A percentile compares a stretch with the other conserved stretches of the same genome.
Evolutionary conservation across 192 early-diverging fungal species (phyloP).

Genomic region (Glomus cerebriforme): DNA sequence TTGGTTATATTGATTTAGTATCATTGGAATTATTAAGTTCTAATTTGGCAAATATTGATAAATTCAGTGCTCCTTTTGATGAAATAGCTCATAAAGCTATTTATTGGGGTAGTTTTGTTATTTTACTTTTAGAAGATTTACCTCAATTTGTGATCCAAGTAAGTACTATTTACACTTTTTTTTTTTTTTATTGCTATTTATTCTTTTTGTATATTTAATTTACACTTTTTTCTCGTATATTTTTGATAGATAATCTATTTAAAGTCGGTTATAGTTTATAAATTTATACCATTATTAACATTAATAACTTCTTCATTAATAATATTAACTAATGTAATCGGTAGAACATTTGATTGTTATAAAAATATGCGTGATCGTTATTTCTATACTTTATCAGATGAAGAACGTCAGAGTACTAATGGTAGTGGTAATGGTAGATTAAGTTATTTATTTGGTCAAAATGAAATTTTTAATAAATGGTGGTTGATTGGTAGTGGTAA

Average conservation of each 20-base stretch:
- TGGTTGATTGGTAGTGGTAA: not conserved
- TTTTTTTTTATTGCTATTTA: not conserved
- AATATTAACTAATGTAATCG: not conserved
- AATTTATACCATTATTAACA: conserved; percentile 15
- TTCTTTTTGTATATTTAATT: too few species aligned
- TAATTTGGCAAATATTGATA: not conserved
- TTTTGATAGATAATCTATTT: conserved; percentile 1
- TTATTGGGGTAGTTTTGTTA: not conserved
- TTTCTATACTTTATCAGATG: not conserved
- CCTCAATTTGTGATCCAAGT: conserved; percentile 11
- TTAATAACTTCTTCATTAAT: not conserved
- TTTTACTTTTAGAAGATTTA: not conserved
- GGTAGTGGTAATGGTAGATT: not conserved
- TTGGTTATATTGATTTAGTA: not conserved
- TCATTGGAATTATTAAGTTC: conserved; percentile 7
- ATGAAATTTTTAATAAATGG: not conserved
- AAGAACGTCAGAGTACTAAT: not conserved
- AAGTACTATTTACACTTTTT: not conserved
- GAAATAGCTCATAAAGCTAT: not conserved
- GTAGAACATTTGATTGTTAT: not conserved
- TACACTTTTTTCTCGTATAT: not conserved
- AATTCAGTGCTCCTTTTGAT: not conserved
- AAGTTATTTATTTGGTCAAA: not conserved
- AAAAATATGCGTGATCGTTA: not conserved
- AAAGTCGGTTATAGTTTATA: not conserved